phyloP scores from a whole-genome alignment of 805 yeast genomes.

The Ogataea nakhonphanomensis region DNA sequence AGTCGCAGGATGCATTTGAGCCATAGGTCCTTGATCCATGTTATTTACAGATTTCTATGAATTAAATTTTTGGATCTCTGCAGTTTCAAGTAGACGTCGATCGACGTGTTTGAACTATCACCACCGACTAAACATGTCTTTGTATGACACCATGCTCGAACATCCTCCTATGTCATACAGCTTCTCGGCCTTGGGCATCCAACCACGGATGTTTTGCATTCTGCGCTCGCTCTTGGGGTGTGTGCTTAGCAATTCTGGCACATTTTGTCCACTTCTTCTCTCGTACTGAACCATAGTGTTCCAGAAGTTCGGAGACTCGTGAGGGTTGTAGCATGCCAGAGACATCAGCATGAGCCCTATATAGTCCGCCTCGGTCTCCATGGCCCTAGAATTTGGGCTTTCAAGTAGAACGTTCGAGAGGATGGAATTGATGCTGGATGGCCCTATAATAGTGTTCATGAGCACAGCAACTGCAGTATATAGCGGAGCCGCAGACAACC shows the following conservation, averaged over 20 bases:
- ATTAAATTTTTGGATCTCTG: neutral
- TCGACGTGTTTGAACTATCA: neutral
- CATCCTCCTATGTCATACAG: slow-evolving; percentile 44
- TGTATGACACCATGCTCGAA: slow-evolving; percentile 7
- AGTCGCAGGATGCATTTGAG: neutral
- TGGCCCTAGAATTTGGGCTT: slow-evolving; percentile 84
- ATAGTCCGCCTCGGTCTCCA: slow-evolving; percentile 96
- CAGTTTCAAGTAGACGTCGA: slow-evolving; percentile 2
- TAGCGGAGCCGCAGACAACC: slow-evolving; percentile 72
- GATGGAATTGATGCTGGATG: slow-evolving; percentile 48
- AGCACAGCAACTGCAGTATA: slow-evolving; percentile 52
- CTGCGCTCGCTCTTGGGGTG: slow-evolving; percentile 86
- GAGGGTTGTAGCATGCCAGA: slow-evolving; percentile 79
- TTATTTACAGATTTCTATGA: slow-evolving; percentile 1
- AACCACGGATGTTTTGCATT: slow-evolving; percentile 58
- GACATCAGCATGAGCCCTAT: slow-evolving; percentile 93
- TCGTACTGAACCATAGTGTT: slow-evolving; percentile 64
- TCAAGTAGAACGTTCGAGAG: slow-evolving; percentile 54
- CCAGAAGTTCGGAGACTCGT: slow-evolving; percentile 78
- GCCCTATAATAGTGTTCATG: slow-evolving; percentile 61
- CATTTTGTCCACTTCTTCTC: slow-evolving; percentile 30
- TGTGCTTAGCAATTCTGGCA: slow-evolving; percentile 71
- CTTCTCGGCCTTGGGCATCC: slow-evolving; percentile 60
- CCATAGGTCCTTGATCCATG: slow-evolving; percentile 1
- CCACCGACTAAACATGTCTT: slow-evolving; percentile 14